Evolutionary conservation across 2,329 filamentous ascomycete genomes (phyloP), one percentile per base, ranked within the genome.

Genomic region (Xylaria hypoxylon): DNA sequence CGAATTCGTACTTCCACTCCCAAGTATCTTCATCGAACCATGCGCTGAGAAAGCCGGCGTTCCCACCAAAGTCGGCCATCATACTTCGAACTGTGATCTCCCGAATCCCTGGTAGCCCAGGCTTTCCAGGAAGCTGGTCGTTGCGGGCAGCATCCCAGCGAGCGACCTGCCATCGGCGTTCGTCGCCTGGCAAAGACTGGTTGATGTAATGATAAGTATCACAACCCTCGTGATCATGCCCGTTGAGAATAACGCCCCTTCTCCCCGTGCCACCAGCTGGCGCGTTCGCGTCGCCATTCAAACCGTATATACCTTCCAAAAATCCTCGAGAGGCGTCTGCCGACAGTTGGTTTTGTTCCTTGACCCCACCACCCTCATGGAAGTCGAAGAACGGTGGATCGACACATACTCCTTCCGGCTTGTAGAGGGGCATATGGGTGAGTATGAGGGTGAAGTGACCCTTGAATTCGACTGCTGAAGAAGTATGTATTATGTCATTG

Each of bases 21-120:
- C 88, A 90, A 1, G 80, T 79, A 2, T 85, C 82, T 62, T 86
- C 79, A 77, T 98, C 93, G 76, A 95, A 98, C 95, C 95, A 99
- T 0, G 92, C 86, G 68, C 92, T 96, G 45, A 99, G 80, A 47
- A 99, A 83, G 0, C 94, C 96, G 0, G 94, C 93, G 77, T 97
- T 96, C 22, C 96, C 96, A n/a, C 89, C 90, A 79, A 92, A 99
- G 63, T 92, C 92, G 62, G 96, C 96, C 96, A 99, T 99, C 94
- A 99, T 98, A 79, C 93, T 97, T 65, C 94, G 89, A 2, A 99
- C 92, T 0, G 96, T 99, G 70, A 98, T 89, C 80, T 99, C 96
- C 31, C 95, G 85, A 5, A 97, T 83, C 0, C 91, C 91, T 0
- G 91, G 87, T 2, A 86, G 72, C 13, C 79, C 82, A 1, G 79